Base-by-base conservation (phyloP, 2,329 filamentous ascomycete species). In the Acrodontium crateriforme region DNA sequence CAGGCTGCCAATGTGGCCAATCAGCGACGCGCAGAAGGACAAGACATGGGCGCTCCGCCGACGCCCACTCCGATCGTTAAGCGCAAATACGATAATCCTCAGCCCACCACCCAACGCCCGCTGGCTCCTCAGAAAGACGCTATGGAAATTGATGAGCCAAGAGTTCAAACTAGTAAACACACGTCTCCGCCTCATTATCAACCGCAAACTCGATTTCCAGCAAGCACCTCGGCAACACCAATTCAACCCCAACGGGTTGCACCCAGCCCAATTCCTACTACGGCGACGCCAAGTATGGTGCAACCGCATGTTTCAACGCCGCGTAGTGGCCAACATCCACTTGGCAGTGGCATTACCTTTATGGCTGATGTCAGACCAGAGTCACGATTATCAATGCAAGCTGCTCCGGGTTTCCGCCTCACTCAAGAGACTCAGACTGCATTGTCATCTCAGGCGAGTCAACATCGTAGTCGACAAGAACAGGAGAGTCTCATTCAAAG, bases 41-140 rank as follows among this genome's bases (percentile, higher is more conserved):
- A 62, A 36, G 54, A 62, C 31, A 39, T 61, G 21, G 62, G 62
- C 7, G 53, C 59, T 27, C 59, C 61, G 18, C 62, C 62, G 8
- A 56, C 56, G n/a, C 60, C 62, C 2, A 62, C 60, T 16, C 59
- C 59, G 9, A 57, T 60, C 27, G 40, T 45, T 23, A 64, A 63
- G 42, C 52, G 60, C 37, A 58, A 60, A 25, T 63, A 63, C 32
- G 61, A 65, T 30, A 49, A 51, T 21, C 53, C 54, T 28, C 51
- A 52, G 27, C 42, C 52, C 9, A 32, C 41, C 10, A 43, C 50
- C 11, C 56, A 55, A 9, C 57, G 61, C 6, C 47, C 56, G 18
- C 47, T 63, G 31, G 60, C 59, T 17, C 59, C 59, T 8, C 61
- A 54, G 22, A 42, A 52, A 5, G 58, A 60, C 19, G 42, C 46